Evolutionary conservation across 208 protist genomes (phyloP), one percentile per base, ranked within the genome.

Genomic region (Herpetomonas tarakana): DNA sequence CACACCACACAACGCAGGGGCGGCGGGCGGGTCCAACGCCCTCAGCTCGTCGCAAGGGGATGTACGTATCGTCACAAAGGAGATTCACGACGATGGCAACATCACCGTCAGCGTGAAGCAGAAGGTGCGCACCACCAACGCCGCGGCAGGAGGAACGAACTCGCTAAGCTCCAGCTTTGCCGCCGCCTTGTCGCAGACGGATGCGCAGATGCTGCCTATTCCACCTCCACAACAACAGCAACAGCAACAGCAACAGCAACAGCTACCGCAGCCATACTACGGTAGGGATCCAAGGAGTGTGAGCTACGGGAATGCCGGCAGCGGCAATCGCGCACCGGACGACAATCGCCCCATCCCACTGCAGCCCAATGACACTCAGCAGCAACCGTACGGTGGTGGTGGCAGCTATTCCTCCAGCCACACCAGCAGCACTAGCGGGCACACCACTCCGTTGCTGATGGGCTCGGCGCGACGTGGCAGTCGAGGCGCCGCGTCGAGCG

Each of bases 191-290:
- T 11, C 16, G 44, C 16, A 49, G 44, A 49, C 44, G 11, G 16
- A 49, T 11, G 44, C 19, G 9, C 35, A 41, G 35, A 41, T 41
- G 35, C 35, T 41, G 35, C 35, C 35, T 6, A 41, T 41, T 6
- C 35, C 35, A 14, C 35, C 35, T 6, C 35, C 35, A 41, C 35
- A 18, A 41, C 49, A 41, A n/a, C 0, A 29, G 16, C 2, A 58
- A 66, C 21, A 18, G 14, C 1, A 35, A 25, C 7, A 45, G 38
- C 14, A 59, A 45, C 30, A 54, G 12, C 29, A 66, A 59, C 61
- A 66, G 52, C 52, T 44, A 30, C 41, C n/a, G 3, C 16, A 1
- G 39, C 6, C 55, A 59, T n/a, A n/a, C n/a, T n/a, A n/a, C n/a
- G n/a, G n/a, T n/a, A n/a, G n/a, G n/a, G n/a, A n/a, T n/a, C n/a